Evolutionary conservation across 73 alveolate genomes (phyloP).

Genomic region (Paraurostyla sp.): DNA sequence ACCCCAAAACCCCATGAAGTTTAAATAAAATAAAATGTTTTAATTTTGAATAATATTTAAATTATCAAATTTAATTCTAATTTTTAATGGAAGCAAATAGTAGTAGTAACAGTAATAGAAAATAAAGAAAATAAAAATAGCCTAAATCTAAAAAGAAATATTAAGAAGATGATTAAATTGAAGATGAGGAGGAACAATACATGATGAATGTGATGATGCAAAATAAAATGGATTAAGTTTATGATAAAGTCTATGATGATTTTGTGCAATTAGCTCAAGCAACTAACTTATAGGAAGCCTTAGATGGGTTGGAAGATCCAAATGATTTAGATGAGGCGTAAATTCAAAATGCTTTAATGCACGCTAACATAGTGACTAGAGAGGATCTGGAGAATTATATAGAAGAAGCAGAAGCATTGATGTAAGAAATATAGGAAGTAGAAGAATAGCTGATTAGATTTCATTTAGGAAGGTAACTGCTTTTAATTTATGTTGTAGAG

Average conservation of each 20-base stretch:
- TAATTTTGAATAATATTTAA: too few species aligned
- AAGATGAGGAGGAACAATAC: neutral
- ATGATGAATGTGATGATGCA: neutral
- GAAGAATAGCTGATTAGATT: slow-evolving; percentile 1
- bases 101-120: too few species aligned
- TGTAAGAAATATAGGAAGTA: slow-evolving; percentile 6
- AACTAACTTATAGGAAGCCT: neutral
- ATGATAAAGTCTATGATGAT: slow-evolving; percentile 24
- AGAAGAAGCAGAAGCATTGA: slow-evolving; percentile 1
- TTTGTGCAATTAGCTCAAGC: neutral
- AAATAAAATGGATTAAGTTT: slow-evolving; percentile 18
- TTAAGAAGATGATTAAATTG: slow-evolving; percentile 25
- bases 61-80: too few species aligned
- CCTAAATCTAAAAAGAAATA: too few species aligned
- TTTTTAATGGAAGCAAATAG: too few species aligned
- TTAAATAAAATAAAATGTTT: too few species aligned
- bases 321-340: neutral
- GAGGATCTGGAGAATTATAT: slow-evolving; percentile 9
- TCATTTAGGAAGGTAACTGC: neutral
- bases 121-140: too few species aligned
- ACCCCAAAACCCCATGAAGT: too few species aligned
- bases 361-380: neutral
- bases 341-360: neutral
- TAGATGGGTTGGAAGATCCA: neutral
- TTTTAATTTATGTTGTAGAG: neutral